phyloP scores from a whole-genome alignment of 73 alveolate genomes.

The Paramecium pentaurelia region DNA sequence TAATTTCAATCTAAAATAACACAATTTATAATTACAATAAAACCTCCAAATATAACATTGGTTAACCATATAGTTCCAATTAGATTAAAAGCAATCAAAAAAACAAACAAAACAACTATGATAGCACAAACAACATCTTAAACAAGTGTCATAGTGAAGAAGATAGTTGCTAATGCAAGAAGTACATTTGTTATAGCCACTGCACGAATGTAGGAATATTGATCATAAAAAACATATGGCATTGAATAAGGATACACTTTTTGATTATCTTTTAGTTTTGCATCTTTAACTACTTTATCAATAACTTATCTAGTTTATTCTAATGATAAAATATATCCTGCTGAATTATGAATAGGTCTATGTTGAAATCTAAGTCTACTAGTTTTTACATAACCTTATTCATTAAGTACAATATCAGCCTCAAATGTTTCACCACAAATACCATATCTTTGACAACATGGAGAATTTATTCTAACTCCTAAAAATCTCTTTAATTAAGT shows the following conservation, averaged over 20 bases:
- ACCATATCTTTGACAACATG: slow-evolving; percentile 86
- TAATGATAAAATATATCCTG: slow-evolving; percentile 71
- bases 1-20: slow-evolving; percentile 86
- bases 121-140: slow-evolving; percentile 75
- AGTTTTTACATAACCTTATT: slow-evolving; percentile 79
- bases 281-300: slow-evolving; percentile 54
- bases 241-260: slow-evolving; percentile 90
- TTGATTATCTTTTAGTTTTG: slow-evolving; percentile 42
- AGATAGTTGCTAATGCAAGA: slow-evolving; percentile 87
- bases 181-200: slow-evolving; percentile 79
- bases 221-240: slow-evolving; percentile 90
- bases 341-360: slow-evolving; percentile 72
- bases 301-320: slow-evolving; percentile 84
- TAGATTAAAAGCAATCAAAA: slow-evolving; percentile 79
- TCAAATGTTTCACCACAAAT: slow-evolving; percentile 93
- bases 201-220: slow-evolving; percentile 92
- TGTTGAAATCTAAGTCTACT: slow-evolving; percentile 90
- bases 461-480: slow-evolving; percentile 75
- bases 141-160: slow-evolving; percentile 81
- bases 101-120: slow-evolving; percentile 79
- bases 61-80: slow-evolving; percentile 81
- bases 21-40: slow-evolving; percentile 71
- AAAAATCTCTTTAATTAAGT: slow-evolving; percentile 82
- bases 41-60: slow-evolving; percentile 77
- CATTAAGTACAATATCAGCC: slow-evolving; percentile 82